Percentiles rank a stretch among this genome's conserved stretches.
phyloP scores from a whole-genome alignment of 2,329 filamentous ascomycete species.

The Sporothrix pseudoabietina region DNA sequence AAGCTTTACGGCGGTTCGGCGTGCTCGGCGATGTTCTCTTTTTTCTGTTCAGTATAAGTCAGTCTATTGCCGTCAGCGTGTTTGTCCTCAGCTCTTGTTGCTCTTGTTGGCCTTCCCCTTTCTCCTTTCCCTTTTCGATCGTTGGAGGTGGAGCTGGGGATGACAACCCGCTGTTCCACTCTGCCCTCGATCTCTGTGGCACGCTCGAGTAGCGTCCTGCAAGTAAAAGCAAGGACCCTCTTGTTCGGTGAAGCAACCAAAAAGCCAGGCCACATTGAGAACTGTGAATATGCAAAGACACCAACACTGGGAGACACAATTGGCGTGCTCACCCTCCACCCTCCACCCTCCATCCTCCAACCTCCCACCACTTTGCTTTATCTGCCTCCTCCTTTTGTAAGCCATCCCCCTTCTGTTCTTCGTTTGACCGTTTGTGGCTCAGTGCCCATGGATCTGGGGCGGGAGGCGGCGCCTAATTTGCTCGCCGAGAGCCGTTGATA shows the following conservation, averaged over 20 bases:
- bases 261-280: background rate
- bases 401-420: background rate
- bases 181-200: background rate
- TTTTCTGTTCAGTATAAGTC: background rate
- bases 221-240: constrained; percentile 11
- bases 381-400: background rate
- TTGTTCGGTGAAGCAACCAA: constrained; percentile 11
- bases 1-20: background rate
- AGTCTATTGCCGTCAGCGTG: background rate
- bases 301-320: background rate
- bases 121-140: too few relatives aligned
- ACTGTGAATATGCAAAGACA: background rate
- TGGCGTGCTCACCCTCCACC: background rate
- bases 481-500: background rate
- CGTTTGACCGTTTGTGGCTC: background rate
- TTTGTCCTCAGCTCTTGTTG: background rate
- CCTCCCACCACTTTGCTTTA: background rate
- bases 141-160: background rate
- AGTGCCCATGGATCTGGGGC: background rate
- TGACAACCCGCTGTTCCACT: too few relatives aligned
- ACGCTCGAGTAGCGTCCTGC: background rate
- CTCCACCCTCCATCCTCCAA: too few relatives aligned
- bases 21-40: background rate
- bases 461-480: constrained; percentile 9
- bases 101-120: background rate